Evolutionary conservation across 169 alveolate genomes (phyloP).

Genomic region (Plasmodium yoelii): DNA sequence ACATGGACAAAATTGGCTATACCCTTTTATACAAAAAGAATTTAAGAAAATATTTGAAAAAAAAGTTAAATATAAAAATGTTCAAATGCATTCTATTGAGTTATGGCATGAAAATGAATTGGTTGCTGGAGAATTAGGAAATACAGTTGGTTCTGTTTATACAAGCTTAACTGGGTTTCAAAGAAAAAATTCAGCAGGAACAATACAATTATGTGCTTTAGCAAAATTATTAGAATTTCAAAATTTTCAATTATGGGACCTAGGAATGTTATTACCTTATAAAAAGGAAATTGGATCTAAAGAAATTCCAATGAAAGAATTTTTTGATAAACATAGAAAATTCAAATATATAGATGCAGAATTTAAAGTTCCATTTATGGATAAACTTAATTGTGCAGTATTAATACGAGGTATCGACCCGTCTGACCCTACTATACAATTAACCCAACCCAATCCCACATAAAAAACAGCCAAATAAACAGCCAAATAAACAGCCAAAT

Average conservation of each 20-base stretch:
- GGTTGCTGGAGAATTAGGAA: conserved; percentile 86
- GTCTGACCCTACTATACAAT: no score
- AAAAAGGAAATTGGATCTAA: conserved; percentile 81
- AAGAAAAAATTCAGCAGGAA: conserved; percentile 79
- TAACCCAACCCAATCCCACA: no score
- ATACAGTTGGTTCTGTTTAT: conserved; percentile 80
- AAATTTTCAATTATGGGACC: conserved; percentile 82
- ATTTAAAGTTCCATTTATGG: conserved; percentile 38
- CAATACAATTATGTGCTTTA: conserved; percentile 81
- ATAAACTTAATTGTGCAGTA: conserved; percentile 55
- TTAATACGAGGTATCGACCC: conserved; percentile 6
- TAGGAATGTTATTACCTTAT: conserved; percentile 84
- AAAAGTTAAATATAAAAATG: conserved; percentile 30
- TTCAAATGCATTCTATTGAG: conserved; percentile 81
- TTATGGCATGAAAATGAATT: conserved; percentile 78
- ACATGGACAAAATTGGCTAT: conserved; percentile 86
- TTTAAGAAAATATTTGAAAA: conserved; percentile 79
- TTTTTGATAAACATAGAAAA: conserved; percentile 46
- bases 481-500: no score
- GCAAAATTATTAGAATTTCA: conserved; percentile 77
- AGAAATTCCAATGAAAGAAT: conserved; percentile 66
- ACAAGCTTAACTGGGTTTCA: conserved; percentile 86
- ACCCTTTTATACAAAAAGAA: conserved; percentile 80
- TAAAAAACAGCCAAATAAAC: no score
- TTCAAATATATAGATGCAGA: conserved; percentile 47